phyloP scores from a whole-genome alignment of 495 filamentous ascomycete genomes.

The Tuber melanosporum region DNA sequence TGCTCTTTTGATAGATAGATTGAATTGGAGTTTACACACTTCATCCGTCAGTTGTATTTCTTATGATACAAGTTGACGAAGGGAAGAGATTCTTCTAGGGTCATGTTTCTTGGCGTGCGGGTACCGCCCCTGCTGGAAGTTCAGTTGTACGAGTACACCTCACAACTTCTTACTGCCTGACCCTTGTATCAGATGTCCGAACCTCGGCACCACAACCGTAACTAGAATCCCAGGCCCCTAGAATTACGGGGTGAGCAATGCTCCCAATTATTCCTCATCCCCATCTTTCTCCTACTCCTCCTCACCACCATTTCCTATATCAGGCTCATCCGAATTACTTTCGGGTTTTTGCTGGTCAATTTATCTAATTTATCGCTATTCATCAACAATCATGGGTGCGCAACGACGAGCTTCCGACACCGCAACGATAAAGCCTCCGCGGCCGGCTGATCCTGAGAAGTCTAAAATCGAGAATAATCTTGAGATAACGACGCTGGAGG shows the following conservation, averaged over 20 bases:
- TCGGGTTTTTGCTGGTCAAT: neutral
- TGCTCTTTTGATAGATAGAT: neutral
- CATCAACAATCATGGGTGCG: neutral
- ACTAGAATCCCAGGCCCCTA: neutral
- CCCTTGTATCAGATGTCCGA: neutral
- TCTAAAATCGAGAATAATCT: constrained; percentile 82
- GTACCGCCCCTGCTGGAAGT: too few species aligned
- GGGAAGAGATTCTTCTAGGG: too few species aligned
- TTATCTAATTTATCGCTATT: neutral
- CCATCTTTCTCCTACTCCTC: neutral
- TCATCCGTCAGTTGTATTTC: too few species aligned
- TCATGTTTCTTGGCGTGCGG: too few species aligned
- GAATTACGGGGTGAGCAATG: neutral
- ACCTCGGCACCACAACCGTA: neutral
- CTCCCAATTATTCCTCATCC: neutral
- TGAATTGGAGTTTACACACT: too few species aligned
- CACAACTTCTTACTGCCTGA: too few species aligned
- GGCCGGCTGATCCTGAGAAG: constrained; percentile 62
- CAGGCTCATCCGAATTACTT: neutral
- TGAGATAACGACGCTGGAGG: constrained; percentile 70
- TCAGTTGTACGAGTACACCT: too few species aligned
- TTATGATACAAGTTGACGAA: too few species aligned
- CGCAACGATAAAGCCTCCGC: constrained; percentile 69
- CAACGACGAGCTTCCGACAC: constrained; percentile 4
- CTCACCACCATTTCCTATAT: neutral